Base-by-base conservation (phyloP, 2,329 filamentous ascomycete genomes). In the Colletotrichum musae region DNA sequence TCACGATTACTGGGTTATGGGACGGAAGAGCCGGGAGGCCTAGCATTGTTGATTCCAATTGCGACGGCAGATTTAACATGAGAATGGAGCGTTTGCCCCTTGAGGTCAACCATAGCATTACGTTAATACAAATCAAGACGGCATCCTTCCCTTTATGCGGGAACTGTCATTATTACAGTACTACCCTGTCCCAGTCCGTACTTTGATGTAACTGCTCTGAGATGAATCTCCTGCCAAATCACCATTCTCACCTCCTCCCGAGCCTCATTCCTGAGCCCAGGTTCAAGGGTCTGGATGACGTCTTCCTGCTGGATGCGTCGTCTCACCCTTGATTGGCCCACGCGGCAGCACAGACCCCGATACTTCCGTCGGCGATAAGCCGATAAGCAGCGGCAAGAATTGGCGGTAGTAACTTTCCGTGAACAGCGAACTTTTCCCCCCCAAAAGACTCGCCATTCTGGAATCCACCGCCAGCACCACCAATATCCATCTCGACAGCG, bases 381-480 rank as follows among this genome's bases (percentile, higher is more conserved):
- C 21, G 67, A 70, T 67, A 70, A 70, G 62, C 24, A 9, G 15
- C 48, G 45, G 21, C 62, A 41, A 58, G 61, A 59, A 59, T 50
- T 54, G 39, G 48, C 26, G 24, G 28, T 36, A 36, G 48, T 43
- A 48, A 39, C 61, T 47, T 62, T 10, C 58, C 54, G 48, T 32
- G 48, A 54, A 28, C 66, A 50, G 28, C 65, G 65, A 68, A 62
- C 64, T 64, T 69, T 69, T 69, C 57, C 48, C 32, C 32, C 32
- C 21, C 21, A 24, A 21, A 21, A n/a, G 58, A 32, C 50, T 70
- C 45, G 56, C 53, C 48, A 58, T 64, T 24, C 1, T 57, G n/a
- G 51, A 48, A 70, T 36, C 57, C n/a, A 50, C 21, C 10, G 39
- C 51, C 51, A 58, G 39, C 28, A 50, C 56, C 47, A 48, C 64